Conservation (phyloP, 345 rosid genomes). For the Eucalyptus caleyi region DNA sequence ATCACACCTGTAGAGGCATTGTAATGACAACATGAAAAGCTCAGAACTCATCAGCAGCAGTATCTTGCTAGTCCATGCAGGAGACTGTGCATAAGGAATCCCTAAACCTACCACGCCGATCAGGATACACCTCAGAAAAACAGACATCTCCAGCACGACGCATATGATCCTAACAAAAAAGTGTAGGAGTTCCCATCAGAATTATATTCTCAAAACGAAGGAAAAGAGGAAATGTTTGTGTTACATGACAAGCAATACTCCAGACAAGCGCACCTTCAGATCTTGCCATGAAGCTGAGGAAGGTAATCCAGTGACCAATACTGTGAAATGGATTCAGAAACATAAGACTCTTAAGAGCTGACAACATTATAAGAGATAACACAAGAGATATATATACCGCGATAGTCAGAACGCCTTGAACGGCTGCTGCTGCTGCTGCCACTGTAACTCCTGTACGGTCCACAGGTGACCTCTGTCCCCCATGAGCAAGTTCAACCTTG, state of each 20-base stretch:
- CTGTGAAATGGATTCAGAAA: slow-evolving; percentile 14
- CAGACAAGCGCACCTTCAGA: slow-evolving; percentile 47
- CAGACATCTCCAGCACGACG: slow-evolving; percentile 96
- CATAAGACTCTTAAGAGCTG: not conserved
- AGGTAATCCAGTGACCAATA: slow-evolving; percentile 81
- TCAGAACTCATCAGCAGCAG: not conserved
- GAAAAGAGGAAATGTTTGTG: not conserved
- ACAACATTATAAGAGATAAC: not conserved
- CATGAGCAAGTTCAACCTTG: slow-evolving; percentile 94
- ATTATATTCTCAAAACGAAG: not conserved
- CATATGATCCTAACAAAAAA: slow-evolving; percentile 72
- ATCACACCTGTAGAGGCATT: slow-evolving; percentile 51
- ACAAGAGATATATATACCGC: slow-evolving; percentile 27
- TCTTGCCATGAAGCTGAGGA: slow-evolving; percentile 99
- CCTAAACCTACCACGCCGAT: slow-evolving; percentile 55
- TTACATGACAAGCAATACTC: not conserved
- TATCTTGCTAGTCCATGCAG: not conserved
- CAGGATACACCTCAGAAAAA: slow-evolving; percentile 87
- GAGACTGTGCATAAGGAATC: not conserved
- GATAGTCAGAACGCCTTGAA: slow-evolving; percentile 64
- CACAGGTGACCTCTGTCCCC: slow-evolving; percentile 67
- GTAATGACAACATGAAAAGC: not conserved
- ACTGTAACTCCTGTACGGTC: slow-evolving; percentile 67
- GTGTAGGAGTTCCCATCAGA: not conserved
- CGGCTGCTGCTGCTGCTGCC: slow-evolving; percentile 55